Evolutionary conservation across 371 early-diverging fungal genomes (phyloP).

Genomic region (Funneliformis caledonium): DNA sequence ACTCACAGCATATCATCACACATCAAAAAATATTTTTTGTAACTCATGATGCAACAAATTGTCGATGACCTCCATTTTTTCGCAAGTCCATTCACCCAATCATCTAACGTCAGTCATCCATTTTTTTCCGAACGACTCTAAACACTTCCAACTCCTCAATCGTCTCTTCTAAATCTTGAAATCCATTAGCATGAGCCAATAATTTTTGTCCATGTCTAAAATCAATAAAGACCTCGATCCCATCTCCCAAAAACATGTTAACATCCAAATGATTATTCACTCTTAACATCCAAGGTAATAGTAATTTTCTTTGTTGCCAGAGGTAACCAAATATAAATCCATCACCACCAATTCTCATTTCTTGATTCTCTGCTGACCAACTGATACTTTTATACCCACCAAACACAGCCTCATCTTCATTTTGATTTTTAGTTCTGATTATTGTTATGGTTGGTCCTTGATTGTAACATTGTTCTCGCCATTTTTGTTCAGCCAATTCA

Average conservation of each 20-base stretch:
- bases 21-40: too few relatives aligned
- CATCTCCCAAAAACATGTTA: conserved; percentile 11
- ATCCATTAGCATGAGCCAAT: conserved; percentile 25
- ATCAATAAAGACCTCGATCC: conserved; percentile 3
- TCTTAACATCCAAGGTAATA: conserved; percentile 7
- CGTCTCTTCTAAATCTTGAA: conserved; percentile 5
- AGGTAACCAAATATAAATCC: conserved; percentile 25
- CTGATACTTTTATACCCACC: conserved; percentile 15
- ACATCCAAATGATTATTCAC: conserved; percentile 10
- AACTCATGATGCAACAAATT: too few relatives aligned
- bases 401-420: conserved; percentile 27
- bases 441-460: conserved; percentile 10
- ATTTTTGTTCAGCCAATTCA: conserved; percentile 3
- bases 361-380: conserved; percentile 7
- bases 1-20: too few relatives aligned
- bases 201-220: conserved; percentile 1
- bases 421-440: conserved; percentile 21
- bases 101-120: not conserved
- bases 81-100: too few relatives aligned
- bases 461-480: conserved; percentile 6
- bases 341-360: not conserved
- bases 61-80: too few relatives aligned
- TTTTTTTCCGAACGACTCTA: not conserved
- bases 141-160: conserved; percentile 20
- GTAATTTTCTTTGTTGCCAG: conserved; percentile 17